Conservation (phyloP, 768 basidiomycete genomes). For the Collybia mongolica region DNA sequence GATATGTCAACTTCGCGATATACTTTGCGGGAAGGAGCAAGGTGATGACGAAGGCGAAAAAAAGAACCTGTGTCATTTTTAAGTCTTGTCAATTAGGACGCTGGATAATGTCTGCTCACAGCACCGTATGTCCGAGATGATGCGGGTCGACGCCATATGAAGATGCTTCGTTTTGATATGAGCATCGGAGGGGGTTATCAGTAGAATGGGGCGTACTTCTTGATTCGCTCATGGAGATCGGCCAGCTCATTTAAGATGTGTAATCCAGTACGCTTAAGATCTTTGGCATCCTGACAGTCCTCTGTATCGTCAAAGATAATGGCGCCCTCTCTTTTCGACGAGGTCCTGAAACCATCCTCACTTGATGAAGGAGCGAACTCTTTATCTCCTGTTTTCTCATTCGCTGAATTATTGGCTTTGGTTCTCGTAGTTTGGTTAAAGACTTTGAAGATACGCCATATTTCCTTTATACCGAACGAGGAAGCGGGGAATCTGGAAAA, state of each 20-base stretch:
- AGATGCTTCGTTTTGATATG: constrained; percentile 40
- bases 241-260: constrained; percentile 44
- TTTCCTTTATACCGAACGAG: constrained; percentile 48
- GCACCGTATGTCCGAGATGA: constrained; percentile 47
- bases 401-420: constrained; percentile 24
- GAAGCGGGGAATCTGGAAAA: constrained; percentile 43
- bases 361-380: not conserved
- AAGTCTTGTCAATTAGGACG: not conserved
- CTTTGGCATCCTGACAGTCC: constrained; percentile 35
- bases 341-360: constrained; percentile 4
- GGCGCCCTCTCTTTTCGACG: constrained; percentile 13
- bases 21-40: no score
- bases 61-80: no score
- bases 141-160: constrained; percentile 61
- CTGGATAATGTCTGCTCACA: constrained; percentile 29
- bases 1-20: constrained; percentile 40
- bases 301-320: constrained; percentile 28
- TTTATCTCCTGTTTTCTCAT: constrained; percentile 10
- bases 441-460: constrained; percentile 51
- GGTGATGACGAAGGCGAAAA: no score
- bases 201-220: constrained; percentile 43
- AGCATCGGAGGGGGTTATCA: constrained; percentile 1
- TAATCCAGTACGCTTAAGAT: constrained; percentile 41
- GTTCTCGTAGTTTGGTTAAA: constrained; percentile 35
- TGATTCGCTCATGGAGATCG: constrained; percentile 62